A percentile compares a stretch with the other conserved stretches of the same genome.
Conservation (phyloP, 805 yeast genomes). For the Brettanomyces custersianus region DNA sequence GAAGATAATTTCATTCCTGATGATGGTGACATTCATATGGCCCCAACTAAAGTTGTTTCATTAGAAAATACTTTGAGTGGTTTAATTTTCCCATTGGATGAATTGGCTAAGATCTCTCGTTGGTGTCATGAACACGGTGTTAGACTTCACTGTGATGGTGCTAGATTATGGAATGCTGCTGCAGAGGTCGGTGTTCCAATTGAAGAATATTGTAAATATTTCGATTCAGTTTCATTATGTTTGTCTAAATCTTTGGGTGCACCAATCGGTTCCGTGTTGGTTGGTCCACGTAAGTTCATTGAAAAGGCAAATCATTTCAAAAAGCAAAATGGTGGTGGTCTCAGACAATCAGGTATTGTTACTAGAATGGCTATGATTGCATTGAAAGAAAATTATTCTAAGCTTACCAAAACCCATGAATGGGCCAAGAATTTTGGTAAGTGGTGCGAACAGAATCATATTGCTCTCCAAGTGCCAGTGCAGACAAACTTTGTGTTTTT, state of each 20-base stretch:
- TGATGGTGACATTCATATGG: slow-evolving; percentile 78
- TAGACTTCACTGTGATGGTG: slow-evolving; percentile 83
- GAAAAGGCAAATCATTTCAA: slow-evolving; percentile 74
- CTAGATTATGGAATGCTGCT: slow-evolving; percentile 90
- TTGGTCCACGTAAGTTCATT: slow-evolving; percentile 53
- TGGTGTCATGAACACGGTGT: slow-evolving; percentile 58
- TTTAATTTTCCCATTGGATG: slow-evolving; percentile 69
- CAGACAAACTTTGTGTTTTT: slow-evolving; percentile 79
- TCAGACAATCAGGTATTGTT: slow-evolving; percentile 80
- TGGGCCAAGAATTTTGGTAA: slow-evolving; percentile 41
- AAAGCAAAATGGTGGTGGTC: slow-evolving; percentile 91
- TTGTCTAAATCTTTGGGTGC: slow-evolving; percentile 88
- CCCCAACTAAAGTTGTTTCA: slow-evolving; percentile 79
- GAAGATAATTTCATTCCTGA: slow-evolving; percentile 51
- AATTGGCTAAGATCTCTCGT: slow-evolving; percentile 56
- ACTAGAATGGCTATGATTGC: slow-evolving; percentile 76
- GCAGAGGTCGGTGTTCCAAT: slow-evolving; percentile 63
- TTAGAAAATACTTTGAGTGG: slow-evolving; percentile 90
- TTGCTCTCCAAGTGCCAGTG: slow-evolving; percentile 61
- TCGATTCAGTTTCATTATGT: slow-evolving; percentile 87
- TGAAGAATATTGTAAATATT: slow-evolving; percentile 60
- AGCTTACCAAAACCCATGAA: slow-evolving; percentile 41
- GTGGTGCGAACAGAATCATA: slow-evolving; percentile 43
- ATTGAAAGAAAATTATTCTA: slow-evolving; percentile 61
- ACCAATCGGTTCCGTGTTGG: slow-evolving; percentile 84